These are phyloP conservation scores for Plantago coronopus DNA, from an alignment of 305 asterid genomes.

Conservation along the genomic window DNA sequence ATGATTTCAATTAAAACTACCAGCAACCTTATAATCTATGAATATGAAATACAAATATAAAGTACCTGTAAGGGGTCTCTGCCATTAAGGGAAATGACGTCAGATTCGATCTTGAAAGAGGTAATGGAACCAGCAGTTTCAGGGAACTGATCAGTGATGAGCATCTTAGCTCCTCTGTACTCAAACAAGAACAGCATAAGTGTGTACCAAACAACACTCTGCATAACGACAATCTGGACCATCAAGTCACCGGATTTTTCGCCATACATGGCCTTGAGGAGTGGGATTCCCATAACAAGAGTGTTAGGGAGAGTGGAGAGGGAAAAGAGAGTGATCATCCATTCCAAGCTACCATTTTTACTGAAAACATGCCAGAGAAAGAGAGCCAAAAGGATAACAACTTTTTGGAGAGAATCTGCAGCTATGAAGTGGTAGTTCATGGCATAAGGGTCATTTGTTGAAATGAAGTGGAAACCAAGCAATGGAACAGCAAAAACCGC, in stretches of 20 bases:
- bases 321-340: slow-evolving; percentile 82
- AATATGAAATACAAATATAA: too few species aligned
- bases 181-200: slow-evolving; percentile 80
- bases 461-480: slow-evolving; percentile 85
- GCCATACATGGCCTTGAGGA: slow-evolving; percentile 82
- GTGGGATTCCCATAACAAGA: slow-evolving; percentile 87
- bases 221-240: slow-evolving; percentile 94
- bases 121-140: slow-evolving; percentile 86
- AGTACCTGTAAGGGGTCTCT: slow-evolving; percentile 65
- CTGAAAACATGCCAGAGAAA: slow-evolving; percentile 58
- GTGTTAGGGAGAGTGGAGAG: slow-evolving; percentile 87
- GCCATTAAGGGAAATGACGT: slow-evolving; percentile 74
- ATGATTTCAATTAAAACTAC: too few species aligned
- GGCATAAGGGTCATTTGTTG: slow-evolving; percentile 59
- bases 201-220: slow-evolving; percentile 83
- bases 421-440: slow-evolving; percentile 94
- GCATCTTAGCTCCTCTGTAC: slow-evolving; percentile 67
- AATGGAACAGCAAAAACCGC: slow-evolving; percentile 88
- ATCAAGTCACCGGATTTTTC: slow-evolving; percentile 75
- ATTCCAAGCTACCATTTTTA: slow-evolving; percentile 58
- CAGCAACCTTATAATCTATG: too few species aligned
- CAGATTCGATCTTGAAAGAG: slow-evolving; percentile 75
- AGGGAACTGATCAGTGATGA: slow-evolving; percentile 78
- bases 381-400: slow-evolving; percentile 59
- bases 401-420: slow-evolving; percentile 76